Evolutionary conservation across 2,329 filamentous ascomycete species (phyloP).

Genomic region (Metarhizium robertsii): DNA sequence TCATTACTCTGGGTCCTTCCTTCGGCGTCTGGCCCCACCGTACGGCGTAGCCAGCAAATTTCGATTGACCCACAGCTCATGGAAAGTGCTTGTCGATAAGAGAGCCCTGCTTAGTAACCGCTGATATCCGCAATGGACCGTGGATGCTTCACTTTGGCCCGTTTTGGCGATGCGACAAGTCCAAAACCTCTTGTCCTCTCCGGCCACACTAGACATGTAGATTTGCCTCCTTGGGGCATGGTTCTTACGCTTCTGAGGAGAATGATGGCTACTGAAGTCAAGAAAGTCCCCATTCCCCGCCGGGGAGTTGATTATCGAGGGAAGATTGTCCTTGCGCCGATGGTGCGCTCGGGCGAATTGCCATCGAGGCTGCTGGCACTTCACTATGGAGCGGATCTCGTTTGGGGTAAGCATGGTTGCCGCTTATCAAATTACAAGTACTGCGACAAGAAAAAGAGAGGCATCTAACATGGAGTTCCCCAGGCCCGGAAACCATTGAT

Average conservation of each 20-base stretch:
- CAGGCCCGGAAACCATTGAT: constrained; percentile 90
- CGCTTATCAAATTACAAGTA: neutral
- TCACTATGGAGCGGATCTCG: constrained; percentile 91
- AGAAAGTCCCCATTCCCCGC: constrained; percentile 72
- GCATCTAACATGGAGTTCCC: neutral
- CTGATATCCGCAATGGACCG: too few relatives aligned
- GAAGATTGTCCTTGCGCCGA: constrained; percentile 90
- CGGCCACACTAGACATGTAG: constrained; percentile 10
- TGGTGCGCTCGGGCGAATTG: constrained; percentile 96
- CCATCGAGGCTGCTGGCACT: constrained; percentile 82
- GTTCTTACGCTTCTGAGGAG: constrained; percentile 28
- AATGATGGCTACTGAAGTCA: constrained; percentile 49
- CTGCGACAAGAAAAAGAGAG: neutral
- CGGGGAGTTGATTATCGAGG: constrained; percentile 89
- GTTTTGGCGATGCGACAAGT: neutral
- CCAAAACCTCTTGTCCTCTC: neutral
- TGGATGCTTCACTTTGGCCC: neutral
- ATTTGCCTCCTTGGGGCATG: constrained; percentile 16
- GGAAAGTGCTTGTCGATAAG: constrained; percentile 1
- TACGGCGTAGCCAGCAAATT: too few relatives aligned
- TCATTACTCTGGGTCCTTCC: too few relatives aligned
- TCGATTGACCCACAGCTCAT: too few relatives aligned
- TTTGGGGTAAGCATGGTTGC: constrained; percentile 60
- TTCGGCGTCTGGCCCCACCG: neutral
- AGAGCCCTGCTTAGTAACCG: neutral